phyloP scores from a whole-genome alignment of 2,329 filamentous ascomycete species.

The Nigrospora oryzae region DNA sequence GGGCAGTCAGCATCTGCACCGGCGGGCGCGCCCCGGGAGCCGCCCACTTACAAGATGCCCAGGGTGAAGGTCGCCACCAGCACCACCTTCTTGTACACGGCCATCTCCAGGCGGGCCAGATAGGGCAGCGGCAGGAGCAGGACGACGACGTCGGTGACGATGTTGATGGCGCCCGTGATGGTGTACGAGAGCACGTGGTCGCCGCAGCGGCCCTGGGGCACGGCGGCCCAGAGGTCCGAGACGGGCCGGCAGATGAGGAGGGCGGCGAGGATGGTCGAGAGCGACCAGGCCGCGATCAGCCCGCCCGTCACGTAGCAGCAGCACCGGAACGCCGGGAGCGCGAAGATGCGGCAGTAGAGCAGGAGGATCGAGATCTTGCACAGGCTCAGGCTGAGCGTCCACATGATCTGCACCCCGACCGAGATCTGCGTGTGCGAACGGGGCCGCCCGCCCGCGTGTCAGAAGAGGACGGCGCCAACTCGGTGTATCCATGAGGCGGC shows the following conservation, averaged over 20 bases:
- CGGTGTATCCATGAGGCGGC: not conserved
- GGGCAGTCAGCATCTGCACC: no score
- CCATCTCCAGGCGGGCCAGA: not conserved
- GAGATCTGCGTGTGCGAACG: not conserved
- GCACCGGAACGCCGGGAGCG: not conserved
- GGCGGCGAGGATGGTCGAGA: not conserved
- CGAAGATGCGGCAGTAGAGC: slow-evolving; percentile 1
- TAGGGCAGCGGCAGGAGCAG: slow-evolving; percentile 1
- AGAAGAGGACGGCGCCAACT: no score
- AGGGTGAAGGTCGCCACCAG: slow-evolving; percentile 1
- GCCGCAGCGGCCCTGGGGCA: not conserved
- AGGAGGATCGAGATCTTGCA: slow-evolving; percentile 4
- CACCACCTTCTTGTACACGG: not conserved
- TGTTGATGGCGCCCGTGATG: slow-evolving; percentile 1
- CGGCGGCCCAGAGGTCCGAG: slow-evolving; percentile 2
- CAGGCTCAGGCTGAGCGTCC: slow-evolving; percentile 1
- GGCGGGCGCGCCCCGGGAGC: no score
- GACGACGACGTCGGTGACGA: slow-evolving; percentile 3
- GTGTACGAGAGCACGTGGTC: not conserved
- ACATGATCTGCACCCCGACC: not conserved
- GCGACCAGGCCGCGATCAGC: not conserved
- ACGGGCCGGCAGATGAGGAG: slow-evolving; percentile 3
- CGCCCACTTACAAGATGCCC: slow-evolving; percentile 2
- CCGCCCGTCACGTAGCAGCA: no score
- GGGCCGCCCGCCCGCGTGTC: no score